phyloP scores from a whole-genome alignment of 495 filamentous ascomycete species.

The Hypoxylon subgilvum region DNA sequence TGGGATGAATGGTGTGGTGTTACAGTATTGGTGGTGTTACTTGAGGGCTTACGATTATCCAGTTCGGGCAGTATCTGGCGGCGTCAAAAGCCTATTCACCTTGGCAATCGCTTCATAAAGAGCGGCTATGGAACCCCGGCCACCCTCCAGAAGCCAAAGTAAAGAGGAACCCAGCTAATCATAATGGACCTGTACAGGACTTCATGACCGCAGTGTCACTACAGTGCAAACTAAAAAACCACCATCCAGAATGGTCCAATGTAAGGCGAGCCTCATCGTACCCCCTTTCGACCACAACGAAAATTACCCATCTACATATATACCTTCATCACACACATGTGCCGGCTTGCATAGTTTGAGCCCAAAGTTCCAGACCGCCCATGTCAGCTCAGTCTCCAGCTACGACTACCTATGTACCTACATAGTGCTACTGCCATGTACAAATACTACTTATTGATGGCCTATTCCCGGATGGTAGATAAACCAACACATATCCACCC shows the following conservation, averaged over 20 bases:
- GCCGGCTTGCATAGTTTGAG: neutral
- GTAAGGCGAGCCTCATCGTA: constrained; percentile 43
- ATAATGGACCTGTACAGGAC: constrained; percentile 46
- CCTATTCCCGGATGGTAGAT: too few species aligned
- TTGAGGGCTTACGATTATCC: constrained; percentile 2
- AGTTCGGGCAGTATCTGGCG: constrained; percentile 3
- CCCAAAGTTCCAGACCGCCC: constrained; percentile 1
- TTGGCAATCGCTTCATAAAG: constrained; percentile 4
- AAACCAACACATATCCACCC: neutral
- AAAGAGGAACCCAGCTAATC: constrained; percentile 23
- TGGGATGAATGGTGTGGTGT: too few species aligned
- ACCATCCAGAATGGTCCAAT: constrained; percentile 71
- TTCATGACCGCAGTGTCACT: constrained; percentile 66
- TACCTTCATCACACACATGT: constrained; percentile 16
- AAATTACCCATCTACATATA: constrained; percentile 8
- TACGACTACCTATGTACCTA: too few species aligned
- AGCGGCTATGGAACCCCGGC: neutral
- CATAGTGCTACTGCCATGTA: too few species aligned
- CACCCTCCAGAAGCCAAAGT: neutral
- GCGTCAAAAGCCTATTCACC: constrained; percentile 1
- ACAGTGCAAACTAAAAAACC: constrained; percentile 61
- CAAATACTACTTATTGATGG: too few species aligned
- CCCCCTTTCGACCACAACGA: constrained; percentile 5
- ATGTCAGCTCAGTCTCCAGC: constrained; percentile 5
- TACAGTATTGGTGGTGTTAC: too few species aligned